phyloP scores from a whole-genome alignment of 331 rosid genomes.

The Pyrus hybrid region DNA sequence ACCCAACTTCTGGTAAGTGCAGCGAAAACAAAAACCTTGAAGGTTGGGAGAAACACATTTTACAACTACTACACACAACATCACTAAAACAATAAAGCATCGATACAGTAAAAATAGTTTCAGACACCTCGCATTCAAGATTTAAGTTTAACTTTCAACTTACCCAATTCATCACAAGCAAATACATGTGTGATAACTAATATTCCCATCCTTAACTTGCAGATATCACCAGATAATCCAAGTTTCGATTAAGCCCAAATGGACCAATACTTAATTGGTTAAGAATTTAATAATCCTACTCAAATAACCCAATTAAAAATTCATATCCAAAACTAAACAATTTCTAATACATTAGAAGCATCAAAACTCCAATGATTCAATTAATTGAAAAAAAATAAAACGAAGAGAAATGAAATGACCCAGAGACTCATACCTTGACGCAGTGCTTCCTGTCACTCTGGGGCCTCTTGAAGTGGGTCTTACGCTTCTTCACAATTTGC shows the following conservation, averaged over 20 bases:
- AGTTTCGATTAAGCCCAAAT: not conserved
- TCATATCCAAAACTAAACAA: not conserved
- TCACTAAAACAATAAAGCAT: not conserved
- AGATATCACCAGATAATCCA: not conserved
- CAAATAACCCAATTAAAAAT: not conserved
- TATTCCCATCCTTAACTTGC: too few species aligned
- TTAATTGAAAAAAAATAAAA: not conserved
- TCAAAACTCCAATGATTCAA: not conserved
- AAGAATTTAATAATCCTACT: not conserved
- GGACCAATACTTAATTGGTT: not conserved
- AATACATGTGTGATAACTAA: not conserved
- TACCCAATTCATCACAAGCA: not conserved
- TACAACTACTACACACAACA: not conserved
- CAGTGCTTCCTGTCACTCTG: conserved; percentile 61
- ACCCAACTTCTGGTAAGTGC: not conserved
- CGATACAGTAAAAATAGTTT: not conserved
- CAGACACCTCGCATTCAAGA: not conserved
- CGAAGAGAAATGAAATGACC: not conserved
- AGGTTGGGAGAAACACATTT: not conserved
- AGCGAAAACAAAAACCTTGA: not conserved
- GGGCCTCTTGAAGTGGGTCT: conserved; percentile 60
- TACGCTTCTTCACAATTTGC: conserved; percentile 75
- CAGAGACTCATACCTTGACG: conserved; percentile 41
- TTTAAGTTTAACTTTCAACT: not conserved
- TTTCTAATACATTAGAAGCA: not conserved